Evolutionary conservation across 176 grass and related monocot genomes (phyloP).

Genomic region (Oryza meridionalis): DNA sequence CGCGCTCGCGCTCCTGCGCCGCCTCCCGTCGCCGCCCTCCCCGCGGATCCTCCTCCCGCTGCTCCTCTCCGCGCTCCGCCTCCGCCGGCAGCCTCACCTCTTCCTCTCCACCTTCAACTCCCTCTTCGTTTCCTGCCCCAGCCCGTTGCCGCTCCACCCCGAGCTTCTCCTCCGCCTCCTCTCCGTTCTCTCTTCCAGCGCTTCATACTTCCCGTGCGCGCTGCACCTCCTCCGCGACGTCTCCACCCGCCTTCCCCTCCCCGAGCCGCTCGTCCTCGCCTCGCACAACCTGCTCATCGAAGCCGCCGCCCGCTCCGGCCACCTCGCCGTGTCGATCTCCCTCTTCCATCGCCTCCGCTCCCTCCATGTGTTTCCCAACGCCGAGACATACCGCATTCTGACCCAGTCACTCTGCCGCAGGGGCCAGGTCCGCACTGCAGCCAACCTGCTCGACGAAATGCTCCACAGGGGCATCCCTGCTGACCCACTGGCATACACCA

Average conservation of each 20-base stretch:
- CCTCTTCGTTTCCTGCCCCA: conserved; percentile 57
- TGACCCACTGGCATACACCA: conserved; percentile 61
- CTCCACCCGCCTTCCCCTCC: conserved; percentile 49
- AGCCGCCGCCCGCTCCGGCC: conserved; percentile 59
- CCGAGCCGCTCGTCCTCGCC: conserved; percentile 55
- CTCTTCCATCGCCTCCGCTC: conserved; percentile 66
- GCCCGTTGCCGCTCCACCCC: conserved; percentile 44
- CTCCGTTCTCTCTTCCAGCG: conserved; percentile 41
- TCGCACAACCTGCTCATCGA: conserved; percentile 78
- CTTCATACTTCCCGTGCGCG: conserved; percentile 56
- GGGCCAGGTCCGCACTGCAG: conserved; percentile 63
- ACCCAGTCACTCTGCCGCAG: conserved; percentile 63
- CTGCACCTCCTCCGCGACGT: conserved; percentile 54
- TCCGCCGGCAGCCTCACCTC: conserved; percentile 55
- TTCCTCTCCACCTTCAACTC: conserved; percentile 59
- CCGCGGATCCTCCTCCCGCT: conserved; percentile 55
- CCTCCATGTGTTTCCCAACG: conserved; percentile 57
- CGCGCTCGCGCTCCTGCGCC: conserved; percentile 57
- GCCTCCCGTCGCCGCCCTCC: conserved; percentile 52
- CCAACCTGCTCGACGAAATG: conserved; percentile 76
- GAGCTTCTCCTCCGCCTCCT: conserved; percentile 52
- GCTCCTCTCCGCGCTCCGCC: conserved; percentile 55
- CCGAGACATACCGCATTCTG: conserved; percentile 66
- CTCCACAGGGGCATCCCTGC: conserved; percentile 72
- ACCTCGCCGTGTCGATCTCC: conserved; percentile 57